Evolutionary conservation across 192 early-diverging fungal species (phyloP).

Genomic region (Backusella parvicylindrica): DNA sequence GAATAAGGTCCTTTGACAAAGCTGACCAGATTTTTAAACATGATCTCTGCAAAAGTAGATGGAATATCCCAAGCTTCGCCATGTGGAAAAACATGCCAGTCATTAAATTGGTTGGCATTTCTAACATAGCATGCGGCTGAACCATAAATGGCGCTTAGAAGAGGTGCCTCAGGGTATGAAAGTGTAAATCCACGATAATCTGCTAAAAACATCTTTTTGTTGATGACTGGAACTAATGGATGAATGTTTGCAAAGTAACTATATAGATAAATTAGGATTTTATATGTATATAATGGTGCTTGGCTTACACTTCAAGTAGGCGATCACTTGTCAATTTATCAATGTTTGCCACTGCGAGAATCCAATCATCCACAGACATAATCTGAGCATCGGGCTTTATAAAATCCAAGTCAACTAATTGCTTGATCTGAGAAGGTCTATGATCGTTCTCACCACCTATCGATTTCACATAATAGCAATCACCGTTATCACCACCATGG

Average conservation of each 20-base stretch:
- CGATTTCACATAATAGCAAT: conserved; percentile 11
- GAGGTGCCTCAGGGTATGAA: conserved; percentile 22
- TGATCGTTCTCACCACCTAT: neutral
- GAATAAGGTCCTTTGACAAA: conserved; percentile 15
- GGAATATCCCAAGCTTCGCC: conserved; percentile 18
- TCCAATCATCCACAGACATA: conserved; percentile 18
- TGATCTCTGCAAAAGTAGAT: conserved; percentile 12
- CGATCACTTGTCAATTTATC: conserved; percentile 25
- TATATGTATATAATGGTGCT: neutral
- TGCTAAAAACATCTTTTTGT: conserved; percentile 58
- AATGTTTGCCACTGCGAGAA: conserved; percentile 16
- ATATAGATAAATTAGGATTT: conserved; percentile 11
- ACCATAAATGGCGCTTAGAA: conserved; percentile 26
- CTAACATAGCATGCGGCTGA: conserved; percentile 25
- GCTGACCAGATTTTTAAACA: conserved; percentile 20
- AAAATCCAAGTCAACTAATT: conserved; percentile 11
- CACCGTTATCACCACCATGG: conserved; percentile 5
- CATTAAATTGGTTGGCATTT: conserved; percentile 12
- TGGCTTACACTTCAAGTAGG: conserved; percentile 26
- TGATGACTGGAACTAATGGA: conserved; percentile 66
- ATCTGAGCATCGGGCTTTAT: conserved; percentile 15
- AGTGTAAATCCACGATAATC: conserved; percentile 20
- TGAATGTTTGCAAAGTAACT: conserved; percentile 65
- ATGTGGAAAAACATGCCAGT: neutral
- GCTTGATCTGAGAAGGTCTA: neutral